These are phyloP conservation scores for Pelargonium cotyledonis DNA, from an alignment of 441 rosid species.

Conservation along the genomic window DNA sequence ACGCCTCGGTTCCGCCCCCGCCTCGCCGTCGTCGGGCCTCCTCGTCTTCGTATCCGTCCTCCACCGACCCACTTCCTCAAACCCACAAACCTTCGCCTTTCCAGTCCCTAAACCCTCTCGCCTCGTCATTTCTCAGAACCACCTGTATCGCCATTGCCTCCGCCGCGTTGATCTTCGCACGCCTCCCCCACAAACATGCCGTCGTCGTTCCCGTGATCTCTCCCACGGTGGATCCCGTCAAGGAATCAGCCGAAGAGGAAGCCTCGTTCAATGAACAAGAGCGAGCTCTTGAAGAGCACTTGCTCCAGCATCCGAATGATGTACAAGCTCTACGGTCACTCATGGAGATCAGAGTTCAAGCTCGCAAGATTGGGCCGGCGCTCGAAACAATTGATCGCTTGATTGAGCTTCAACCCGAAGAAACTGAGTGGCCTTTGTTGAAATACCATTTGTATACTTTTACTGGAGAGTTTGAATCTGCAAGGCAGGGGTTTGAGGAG, in stretches of 20 bases:
- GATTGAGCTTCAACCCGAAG: slow-evolving; percentile 63
- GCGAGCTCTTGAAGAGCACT: slow-evolving; percentile 40
- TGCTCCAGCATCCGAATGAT: slow-evolving; percentile 39
- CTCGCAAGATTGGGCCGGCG: slow-evolving; percentile 46
- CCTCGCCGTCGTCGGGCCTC: too few species aligned
- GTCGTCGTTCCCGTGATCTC: slow-evolving; percentile 41
- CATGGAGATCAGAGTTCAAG: slow-evolving; percentile 58
- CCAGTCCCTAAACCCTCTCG: slow-evolving; percentile 19
- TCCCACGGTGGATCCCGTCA: slow-evolving; percentile 26
- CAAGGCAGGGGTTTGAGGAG: slow-evolving; percentile 54
- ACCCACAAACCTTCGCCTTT: too few species aligned
- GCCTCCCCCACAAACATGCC: slow-evolving; percentile 44
- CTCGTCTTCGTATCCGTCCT: too few species aligned
- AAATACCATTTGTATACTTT: slow-evolving; percentile 55
- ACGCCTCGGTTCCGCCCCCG: too few species aligned
- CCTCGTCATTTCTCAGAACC: slow-evolving; percentile 34
- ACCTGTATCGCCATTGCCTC: slow-evolving; percentile 56
- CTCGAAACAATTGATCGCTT: slow-evolving; percentile 50
- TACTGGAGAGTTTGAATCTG: slow-evolving; percentile 54
- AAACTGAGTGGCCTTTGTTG: slow-evolving; percentile 61
- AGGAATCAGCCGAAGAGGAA: slow-evolving; percentile 24
- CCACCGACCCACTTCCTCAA: slow-evolving; percentile 42
- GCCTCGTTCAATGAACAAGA: slow-evolving; percentile 41
- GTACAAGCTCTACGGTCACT: slow-evolving; percentile 47
- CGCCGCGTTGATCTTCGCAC: slow-evolving; percentile 52